Conservation (phyloP, 1,139 yeast genomes). For the Yamadazyma siamensis region DNA sequence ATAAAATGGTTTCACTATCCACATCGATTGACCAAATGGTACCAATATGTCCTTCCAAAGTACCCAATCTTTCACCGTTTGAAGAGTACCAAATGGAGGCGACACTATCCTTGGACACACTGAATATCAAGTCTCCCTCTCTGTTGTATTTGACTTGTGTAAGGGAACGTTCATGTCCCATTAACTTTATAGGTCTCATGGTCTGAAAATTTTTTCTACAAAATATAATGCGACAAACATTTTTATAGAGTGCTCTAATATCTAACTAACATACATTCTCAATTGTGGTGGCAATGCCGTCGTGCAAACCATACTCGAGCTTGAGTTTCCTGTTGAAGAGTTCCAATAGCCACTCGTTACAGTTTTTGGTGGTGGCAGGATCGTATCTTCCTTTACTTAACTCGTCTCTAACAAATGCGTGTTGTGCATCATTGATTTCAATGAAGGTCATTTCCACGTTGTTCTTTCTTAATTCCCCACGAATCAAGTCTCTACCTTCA, state of each 20-base stretch:
- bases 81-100: conserved; percentile 95
- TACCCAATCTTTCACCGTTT: conserved; percentile 96
- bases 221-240: not conserved
- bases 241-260: not conserved
- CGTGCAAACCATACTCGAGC: conserved; percentile 63
- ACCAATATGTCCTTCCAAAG: conserved; percentile 84
- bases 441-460: conserved; percentile 65
- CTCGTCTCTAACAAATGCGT: conserved; percentile 80
- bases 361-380: conserved; percentile 66
- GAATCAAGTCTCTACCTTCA: conserved; percentile 70
- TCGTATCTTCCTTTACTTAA: conserved; percentile 76
- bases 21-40: conserved; percentile 95
- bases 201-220: conserved; percentile 9
- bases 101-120: conserved; percentile 84
- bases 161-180: conserved; percentile 84
- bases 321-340: conserved; percentile 67
- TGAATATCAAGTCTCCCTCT: conserved; percentile 91
- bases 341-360: conserved; percentile 67
- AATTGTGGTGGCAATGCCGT: conserved; percentile 44
- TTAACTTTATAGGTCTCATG: conserved; percentile 54
- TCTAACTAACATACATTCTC: conserved; percentile 70
- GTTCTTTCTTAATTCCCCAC: conserved; percentile 57
- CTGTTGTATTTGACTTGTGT: conserved; percentile 91
- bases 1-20: conserved; percentile 61
- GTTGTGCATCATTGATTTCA: conserved; percentile 75